A percentile compares a stretch with the other conserved stretches of the same genome.
Evolutionary conservation across 2,329 filamentous ascomycete genomes (phyloP).

Genomic region (Alternaria dauci): DNA sequence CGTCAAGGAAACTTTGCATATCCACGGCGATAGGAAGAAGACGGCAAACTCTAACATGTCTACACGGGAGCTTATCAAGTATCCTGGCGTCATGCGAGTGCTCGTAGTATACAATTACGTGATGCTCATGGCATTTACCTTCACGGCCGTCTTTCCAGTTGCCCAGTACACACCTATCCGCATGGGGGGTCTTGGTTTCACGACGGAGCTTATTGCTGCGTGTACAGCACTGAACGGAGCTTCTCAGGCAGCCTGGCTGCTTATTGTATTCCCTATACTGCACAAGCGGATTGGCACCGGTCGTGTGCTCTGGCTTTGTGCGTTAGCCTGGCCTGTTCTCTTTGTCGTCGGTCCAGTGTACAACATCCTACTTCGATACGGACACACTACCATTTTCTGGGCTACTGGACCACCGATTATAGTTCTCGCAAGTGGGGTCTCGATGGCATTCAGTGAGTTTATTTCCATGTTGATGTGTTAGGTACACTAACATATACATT

Average conservation of each 20-base stretch:
- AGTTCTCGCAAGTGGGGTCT: conserved; percentile 9
- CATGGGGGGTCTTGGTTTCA: conserved; percentile 72
- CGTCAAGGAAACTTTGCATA: conserved; percentile 64
- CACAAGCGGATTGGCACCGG: conserved; percentile 73
- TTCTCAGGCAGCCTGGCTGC: conserved; percentile 74
- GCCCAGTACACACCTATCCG: conserved; percentile 70
- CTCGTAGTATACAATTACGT: conserved; percentile 72
- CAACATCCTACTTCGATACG: conserved; percentile 64
- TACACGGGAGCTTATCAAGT: conserved; percentile 64
- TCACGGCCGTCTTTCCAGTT: conserved; percentile 74
- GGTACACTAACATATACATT: conserved; percentile 9
- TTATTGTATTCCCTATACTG: conserved; percentile 73
- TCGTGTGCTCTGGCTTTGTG: conserved; percentile 68
- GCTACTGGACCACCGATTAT: conserved; percentile 46
- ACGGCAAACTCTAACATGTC: conserved; percentile 51
- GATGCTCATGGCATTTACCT: conserved; percentile 74
- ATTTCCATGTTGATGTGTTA: not conserved
- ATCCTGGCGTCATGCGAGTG: conserved; percentile 71
- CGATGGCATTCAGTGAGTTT: conserved; percentile 56
- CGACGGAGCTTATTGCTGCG: conserved; percentile 68
- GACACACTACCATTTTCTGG: conserved; percentile 65
- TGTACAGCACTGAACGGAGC: conserved; percentile 71
- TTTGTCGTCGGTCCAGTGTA: conserved; percentile 64
- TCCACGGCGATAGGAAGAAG: conserved; percentile 30
- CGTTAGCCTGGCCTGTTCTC: conserved; percentile 69